Percentiles rank a stretch among this genome's conserved stretches.
These are phyloP conservation scores for Microbotryum scabiosae DNA, from an alignment of 1,284 basidiomycete genomes.

Conservation along the genomic window DNA sequence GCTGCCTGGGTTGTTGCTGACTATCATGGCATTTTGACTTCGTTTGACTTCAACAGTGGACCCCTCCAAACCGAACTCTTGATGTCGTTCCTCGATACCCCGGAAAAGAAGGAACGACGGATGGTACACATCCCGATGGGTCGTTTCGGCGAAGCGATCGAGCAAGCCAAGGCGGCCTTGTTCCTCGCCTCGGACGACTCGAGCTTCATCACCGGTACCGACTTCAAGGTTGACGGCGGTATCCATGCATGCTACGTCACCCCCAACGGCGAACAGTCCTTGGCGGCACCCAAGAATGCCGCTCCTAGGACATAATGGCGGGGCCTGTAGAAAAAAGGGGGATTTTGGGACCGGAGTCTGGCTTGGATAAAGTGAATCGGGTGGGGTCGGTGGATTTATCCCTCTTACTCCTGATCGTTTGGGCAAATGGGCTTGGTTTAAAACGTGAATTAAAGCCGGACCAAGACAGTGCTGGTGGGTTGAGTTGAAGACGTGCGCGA, in stretches of 20 bases:
- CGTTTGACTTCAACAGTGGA: constrained; percentile 49
- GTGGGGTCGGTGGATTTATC: too few species aligned
- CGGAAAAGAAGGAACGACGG: constrained; percentile 85
- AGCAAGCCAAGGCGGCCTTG: constrained; percentile 72
- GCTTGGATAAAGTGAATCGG: too few species aligned
- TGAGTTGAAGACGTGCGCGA: too few species aligned
- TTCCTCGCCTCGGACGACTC: constrained; percentile 45
- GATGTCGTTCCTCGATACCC: constrained; percentile 97
- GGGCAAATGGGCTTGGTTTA: too few species aligned
- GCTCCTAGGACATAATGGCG: neutral
- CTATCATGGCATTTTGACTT: neutral
- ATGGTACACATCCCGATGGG: constrained; percentile 92
- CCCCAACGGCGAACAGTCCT: constrained; percentile 21
- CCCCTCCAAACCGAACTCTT: constrained; percentile 86
- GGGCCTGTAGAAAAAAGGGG: too few species aligned
- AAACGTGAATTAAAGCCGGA: too few species aligned
- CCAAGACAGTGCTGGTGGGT: too few species aligned
- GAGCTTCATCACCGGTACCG: constrained; percentile 50
- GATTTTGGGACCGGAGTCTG: too few species aligned
- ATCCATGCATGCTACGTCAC: constrained; percentile 75
- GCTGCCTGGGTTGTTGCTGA: neutral
- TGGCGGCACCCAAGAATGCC: constrained; percentile 21
- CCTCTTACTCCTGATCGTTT: too few species aligned
- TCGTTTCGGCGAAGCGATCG: constrained; percentile 90
- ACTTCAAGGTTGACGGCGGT: constrained; percentile 90